Conservation (phyloP, 179 eudicot species). For the Nepenthes alata region DNA sequence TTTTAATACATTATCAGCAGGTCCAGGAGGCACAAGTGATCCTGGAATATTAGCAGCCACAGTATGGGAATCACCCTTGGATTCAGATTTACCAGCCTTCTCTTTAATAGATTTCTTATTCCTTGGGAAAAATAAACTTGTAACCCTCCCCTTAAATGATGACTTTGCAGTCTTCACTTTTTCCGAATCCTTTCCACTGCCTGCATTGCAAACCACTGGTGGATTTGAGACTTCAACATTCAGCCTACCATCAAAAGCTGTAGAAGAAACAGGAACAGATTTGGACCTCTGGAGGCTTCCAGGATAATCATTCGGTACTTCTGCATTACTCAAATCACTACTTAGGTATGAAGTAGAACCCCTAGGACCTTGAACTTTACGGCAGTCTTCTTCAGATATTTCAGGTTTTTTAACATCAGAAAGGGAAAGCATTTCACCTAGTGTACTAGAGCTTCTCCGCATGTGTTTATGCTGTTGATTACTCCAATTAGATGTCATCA, state of each 20-base stretch:
- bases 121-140: constrained; percentile 3
- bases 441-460: constrained; percentile 69
- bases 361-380: constrained; percentile 25
- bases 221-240: constrained; percentile 3
- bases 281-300: constrained; percentile 12
- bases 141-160: constrained; percentile 3
- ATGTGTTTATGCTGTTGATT: constrained; percentile 45
- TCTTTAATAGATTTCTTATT: constrained; percentile 28
- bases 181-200: constrained; percentile 25
- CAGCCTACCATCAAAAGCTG: neutral
- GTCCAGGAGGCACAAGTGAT: neutral
- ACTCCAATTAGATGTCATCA: constrained; percentile 58
- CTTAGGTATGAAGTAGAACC: constrained; percentile 35
- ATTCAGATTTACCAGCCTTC: constrained; percentile 24
- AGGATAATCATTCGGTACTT: constrained; percentile 18
- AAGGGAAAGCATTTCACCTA: constrained; percentile 98
- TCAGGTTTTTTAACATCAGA: constrained; percentile 51
- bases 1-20: neutral
- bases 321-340: constrained; percentile 22
- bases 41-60: constrained; percentile 15
- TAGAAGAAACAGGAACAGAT: constrained; percentile 10
- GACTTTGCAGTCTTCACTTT: neutral
- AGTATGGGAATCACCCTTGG: constrained; percentile 22
- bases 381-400: constrained; percentile 25
- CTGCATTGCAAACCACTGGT: constrained; percentile 18